phyloP scores from a whole-genome alignment of 2,329 filamentous ascomycete species.

The Plectosphaerella plurivora region DNA sequence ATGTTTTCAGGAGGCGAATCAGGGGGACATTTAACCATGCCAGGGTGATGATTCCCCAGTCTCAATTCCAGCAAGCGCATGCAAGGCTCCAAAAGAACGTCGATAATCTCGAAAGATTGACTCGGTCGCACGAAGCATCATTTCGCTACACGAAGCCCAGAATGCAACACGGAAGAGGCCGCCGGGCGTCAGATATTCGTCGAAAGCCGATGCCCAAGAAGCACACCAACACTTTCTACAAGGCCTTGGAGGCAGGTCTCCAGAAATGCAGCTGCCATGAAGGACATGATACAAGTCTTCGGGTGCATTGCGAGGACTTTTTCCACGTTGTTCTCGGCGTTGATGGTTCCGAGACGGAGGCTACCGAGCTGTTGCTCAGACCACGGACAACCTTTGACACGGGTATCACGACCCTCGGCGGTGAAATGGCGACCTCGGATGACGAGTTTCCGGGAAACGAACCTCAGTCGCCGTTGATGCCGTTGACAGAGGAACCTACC shows the following conservation, averaged over 20 bases:
- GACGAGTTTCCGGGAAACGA: not conserved
- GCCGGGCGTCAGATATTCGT: not conserved
- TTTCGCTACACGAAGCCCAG: too few species aligned
- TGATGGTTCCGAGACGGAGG: not conserved
- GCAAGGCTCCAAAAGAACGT: not conserved
- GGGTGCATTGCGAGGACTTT: not conserved
- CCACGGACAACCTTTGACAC: not conserved
- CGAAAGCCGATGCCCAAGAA: not conserved
- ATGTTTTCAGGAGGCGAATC: not conserved
- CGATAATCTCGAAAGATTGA: not conserved
- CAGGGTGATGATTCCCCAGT: not conserved
- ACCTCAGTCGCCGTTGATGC: not conserved
- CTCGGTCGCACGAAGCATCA: not conserved
- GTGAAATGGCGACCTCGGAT: not conserved
- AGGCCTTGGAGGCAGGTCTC: not conserved
- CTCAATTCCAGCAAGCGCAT: not conserved
- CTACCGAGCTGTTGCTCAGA: not conserved
- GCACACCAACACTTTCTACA: conserved; percentile 1
- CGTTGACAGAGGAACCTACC: not conserved
- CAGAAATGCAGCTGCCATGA: not conserved
- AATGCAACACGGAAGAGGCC: not conserved
- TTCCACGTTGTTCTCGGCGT: conserved; percentile 2
- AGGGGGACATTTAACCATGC: not conserved
- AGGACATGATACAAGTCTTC: conserved; percentile 1
- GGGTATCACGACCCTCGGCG: not conserved